Evolutionary conservation across 78 protist genomes (phyloP).

Genomic region (Dictyostelium citrinum): DNA sequence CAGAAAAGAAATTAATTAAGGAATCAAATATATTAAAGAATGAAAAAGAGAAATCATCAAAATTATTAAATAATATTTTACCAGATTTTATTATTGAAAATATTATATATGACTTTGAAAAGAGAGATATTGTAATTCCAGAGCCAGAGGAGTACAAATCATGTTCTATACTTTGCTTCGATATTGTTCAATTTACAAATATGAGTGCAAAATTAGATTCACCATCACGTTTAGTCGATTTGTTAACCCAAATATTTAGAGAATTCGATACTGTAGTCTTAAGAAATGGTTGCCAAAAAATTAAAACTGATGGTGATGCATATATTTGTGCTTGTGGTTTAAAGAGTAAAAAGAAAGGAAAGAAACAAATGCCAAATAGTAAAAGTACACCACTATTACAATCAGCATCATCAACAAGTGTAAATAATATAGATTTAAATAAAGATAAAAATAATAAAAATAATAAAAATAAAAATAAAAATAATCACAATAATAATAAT

Average conservation of each 20-base stretch:
- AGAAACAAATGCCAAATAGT: neutral
- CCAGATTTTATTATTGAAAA: constrained; percentile 62
- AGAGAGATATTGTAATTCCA: neutral
- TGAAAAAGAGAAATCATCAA: constrained; percentile 68
- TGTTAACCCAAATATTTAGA: constrained; percentile 83
- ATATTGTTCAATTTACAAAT: constrained; percentile 85
- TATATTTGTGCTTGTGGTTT: constrained; percentile 64
- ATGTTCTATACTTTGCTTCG: constrained; percentile 67
- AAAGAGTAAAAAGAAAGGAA: neutral
- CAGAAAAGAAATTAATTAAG: constrained; percentile 24
- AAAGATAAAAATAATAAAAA: neutral
- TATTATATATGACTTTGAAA: neutral
- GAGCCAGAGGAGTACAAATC: constrained; percentile 41
- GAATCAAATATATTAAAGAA: constrained; percentile 28
- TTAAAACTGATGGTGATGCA: constrained; percentile 80
- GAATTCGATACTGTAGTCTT: constrained; percentile 80
- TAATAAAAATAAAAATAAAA: neutral
- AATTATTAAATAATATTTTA: constrained; percentile 33
- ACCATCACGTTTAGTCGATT: constrained; percentile 44
- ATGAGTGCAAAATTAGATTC: constrained; percentile 7
- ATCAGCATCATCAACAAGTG: neutral
- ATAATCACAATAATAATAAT: too few species aligned
- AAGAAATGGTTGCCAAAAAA: constrained; percentile 58
- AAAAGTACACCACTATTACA: neutral
- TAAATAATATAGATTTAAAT: neutral